phyloP scores from a whole-genome alignment of 441 rosid genomes.

The Macaranga tanarius region DNA sequence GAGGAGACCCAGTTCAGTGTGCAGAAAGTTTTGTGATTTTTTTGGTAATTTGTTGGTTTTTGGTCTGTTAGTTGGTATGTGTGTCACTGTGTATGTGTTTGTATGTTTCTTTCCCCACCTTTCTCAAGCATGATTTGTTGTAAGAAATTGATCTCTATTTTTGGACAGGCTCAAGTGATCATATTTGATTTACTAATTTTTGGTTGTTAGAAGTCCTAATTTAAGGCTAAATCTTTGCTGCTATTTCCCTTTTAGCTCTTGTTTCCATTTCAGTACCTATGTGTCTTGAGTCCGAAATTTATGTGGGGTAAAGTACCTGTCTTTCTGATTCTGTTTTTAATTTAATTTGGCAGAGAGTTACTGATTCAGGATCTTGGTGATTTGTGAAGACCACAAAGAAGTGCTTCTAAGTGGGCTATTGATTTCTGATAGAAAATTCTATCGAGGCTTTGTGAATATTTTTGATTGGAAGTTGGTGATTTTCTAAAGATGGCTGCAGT shows the following conservation, averaged over 20 bases:
- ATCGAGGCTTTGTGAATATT: conserved; percentile 24
- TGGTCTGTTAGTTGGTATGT: conserved; percentile 5
- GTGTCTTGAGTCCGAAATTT: conserved; percentile 1
- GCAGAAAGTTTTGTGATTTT: not conserved
- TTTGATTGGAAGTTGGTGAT: conserved; percentile 24
- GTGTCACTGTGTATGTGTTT: not conserved
- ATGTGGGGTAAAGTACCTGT: not conserved
- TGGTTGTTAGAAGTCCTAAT: conserved; percentile 17
- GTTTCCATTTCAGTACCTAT: conserved; percentile 12
- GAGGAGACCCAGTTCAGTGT: conserved; percentile 19
- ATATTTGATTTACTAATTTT: conserved; percentile 10
- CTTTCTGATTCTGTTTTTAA: not conserved
- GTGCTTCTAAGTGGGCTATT: conserved; percentile 23
- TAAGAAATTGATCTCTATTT: conserved; percentile 17
- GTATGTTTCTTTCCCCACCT: not conserved
- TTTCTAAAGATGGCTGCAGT: conserved; percentile 59
- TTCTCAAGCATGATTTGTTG: conserved; percentile 15
- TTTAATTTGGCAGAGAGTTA: conserved; percentile 32
- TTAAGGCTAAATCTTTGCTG: conserved; percentile 2
- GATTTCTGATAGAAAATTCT: conserved; percentile 21
- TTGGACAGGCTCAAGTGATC: not conserved
- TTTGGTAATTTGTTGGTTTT: not conserved
- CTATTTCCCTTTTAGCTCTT: conserved; percentile 14
- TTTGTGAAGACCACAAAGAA: conserved; percentile 16
- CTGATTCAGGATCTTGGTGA: conserved; percentile 23